phyloP scores from a whole-genome alignment of 345 rosid genomes.

The Salix brachista region DNA sequence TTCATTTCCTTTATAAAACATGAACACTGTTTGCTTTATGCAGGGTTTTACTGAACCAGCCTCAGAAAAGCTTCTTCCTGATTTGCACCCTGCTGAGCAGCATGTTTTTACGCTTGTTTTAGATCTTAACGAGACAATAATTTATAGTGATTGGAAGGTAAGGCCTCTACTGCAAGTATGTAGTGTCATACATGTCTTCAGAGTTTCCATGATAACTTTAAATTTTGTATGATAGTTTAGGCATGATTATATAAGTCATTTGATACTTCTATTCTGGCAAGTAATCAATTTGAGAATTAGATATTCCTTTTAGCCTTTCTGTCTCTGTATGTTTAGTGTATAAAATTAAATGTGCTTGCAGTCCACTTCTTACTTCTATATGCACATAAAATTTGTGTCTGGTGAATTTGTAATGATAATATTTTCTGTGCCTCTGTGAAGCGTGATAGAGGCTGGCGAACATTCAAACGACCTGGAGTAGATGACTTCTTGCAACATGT shows the following conservation, averaged over 20 bases:
- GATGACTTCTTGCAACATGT: conserved; percentile 95
- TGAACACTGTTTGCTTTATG: not conserved
- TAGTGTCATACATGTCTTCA: not conserved
- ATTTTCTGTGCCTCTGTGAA: conserved; percentile 26
- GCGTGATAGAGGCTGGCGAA: conserved; percentile 99
- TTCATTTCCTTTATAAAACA: not conserved
- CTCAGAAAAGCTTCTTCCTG: conserved; percentile 98
- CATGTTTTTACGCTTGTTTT: conserved; percentile 87
- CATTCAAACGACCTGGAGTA: conserved; percentile 97
- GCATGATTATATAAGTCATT: not conserved
- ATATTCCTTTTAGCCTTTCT: not conserved
- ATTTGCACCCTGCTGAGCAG: conserved; percentile 81
- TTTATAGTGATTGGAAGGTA: conserved; percentile 96
- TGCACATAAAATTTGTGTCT: conserved; percentile 8
- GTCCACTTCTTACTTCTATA: not conserved
- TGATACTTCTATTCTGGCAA: not conserved
- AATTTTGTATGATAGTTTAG: not conserved
- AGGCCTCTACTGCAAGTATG: not conserved
- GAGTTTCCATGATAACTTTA: not conserved
- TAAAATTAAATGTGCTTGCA: not conserved
- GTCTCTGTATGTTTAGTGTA: not conserved
- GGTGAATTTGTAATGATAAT: not conserved
- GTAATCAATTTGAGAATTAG: not conserved
- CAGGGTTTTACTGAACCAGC: conserved; percentile 93
- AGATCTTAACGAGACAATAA: conserved; percentile 87